Conservation (phyloP, 1,284 basidiomycete species). For the Ustilago vetiveriae region DNA sequence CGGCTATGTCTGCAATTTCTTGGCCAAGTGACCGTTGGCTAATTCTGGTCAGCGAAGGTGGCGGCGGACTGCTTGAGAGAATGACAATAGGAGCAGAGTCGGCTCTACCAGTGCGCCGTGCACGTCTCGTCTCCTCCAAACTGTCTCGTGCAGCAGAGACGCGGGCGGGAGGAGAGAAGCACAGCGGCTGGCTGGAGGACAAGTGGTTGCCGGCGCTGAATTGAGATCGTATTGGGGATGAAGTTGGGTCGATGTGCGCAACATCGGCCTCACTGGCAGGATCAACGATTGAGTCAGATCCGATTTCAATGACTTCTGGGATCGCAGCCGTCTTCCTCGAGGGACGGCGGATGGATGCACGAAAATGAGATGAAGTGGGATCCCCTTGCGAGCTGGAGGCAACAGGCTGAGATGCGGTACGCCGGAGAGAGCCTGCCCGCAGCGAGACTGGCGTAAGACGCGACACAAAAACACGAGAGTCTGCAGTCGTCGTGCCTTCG, state of each 20-base stretch:
- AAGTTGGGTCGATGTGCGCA: slow-evolving; percentile 5
- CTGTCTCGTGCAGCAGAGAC: not conserved
- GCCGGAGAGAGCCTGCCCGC: slow-evolving; percentile 25
- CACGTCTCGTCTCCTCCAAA: not conserved
- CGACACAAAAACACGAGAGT: slow-evolving; percentile 1
- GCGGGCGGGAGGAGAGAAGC: slow-evolving; percentile 16
- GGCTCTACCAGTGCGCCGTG: not conserved
- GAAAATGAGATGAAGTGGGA: slow-evolving; percentile 15
- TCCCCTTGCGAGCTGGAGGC: slow-evolving; percentile 31
- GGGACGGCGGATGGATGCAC: slow-evolving; percentile 4
- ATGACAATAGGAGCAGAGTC: slow-evolving; percentile 40
- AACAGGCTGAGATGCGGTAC: slow-evolving; percentile 28
- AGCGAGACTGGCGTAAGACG: slow-evolving; percentile 3
- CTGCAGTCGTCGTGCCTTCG: not conserved
- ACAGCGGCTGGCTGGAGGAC: slow-evolving; percentile 27
- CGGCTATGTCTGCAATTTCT: slow-evolving; percentile 8
- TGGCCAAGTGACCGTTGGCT: slow-evolving; percentile 13
- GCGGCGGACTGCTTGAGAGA: slow-evolving; percentile 41
- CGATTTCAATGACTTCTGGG: slow-evolving; percentile 39
- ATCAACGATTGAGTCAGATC: slow-evolving; percentile 34
- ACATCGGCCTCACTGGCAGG: slow-evolving; percentile 22
- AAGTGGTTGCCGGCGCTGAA: slow-evolving; percentile 18
- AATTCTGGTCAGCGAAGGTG: slow-evolving; percentile 9
- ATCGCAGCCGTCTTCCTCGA: slow-evolving; percentile 6
- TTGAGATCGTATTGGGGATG: slow-evolving; percentile 37